Evolutionary conservation across 1,284 basidiomycete genomes (phyloP).

Genomic region (Lentinus polychrous): DNA sequence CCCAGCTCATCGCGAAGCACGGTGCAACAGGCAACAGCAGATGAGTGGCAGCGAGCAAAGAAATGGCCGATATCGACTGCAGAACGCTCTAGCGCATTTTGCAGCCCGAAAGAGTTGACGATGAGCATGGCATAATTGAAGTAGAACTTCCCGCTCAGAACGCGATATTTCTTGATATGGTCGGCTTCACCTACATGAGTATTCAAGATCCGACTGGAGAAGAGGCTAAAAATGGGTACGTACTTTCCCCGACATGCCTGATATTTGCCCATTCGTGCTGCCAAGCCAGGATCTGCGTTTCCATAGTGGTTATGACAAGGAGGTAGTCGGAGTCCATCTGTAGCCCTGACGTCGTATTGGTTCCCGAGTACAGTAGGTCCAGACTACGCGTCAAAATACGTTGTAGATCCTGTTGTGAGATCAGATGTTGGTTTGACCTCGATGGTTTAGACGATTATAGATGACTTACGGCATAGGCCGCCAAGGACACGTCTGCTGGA

Average conservation of each 20-base stretch:
- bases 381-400: conserved; percentile 83
- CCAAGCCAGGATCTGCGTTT: conserved; percentile 73
- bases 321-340: conserved; percentile 87
- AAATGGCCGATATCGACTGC: conserved; percentile 79
- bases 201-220: conserved; percentile 5
- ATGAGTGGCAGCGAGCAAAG: conserved; percentile 76
- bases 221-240: neutral
- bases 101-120: conserved; percentile 91
- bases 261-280: conserved; percentile 49
- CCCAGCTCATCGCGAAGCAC: conserved; percentile 72
- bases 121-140: conserved; percentile 82
- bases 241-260: conserved; percentile 15
- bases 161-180: conserved; percentile 36
- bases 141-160: conserved; percentile 64
- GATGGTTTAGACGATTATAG: conserved; percentile 1
- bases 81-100: conserved; percentile 81
- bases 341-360: conserved; percentile 75
- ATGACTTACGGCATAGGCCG: conserved; percentile 58
- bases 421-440: conserved; percentile 1
- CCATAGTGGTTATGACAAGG: conserved; percentile 77
- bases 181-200: conserved; percentile 16
- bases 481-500: conserved; percentile 57
- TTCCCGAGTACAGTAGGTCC: conserved; percentile 86
- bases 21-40: conserved; percentile 65
- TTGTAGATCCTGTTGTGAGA: conserved; percentile 62